Base-by-base conservation (phyloP, 163 green algal species). In the Chloroidium sp. region DNA sequence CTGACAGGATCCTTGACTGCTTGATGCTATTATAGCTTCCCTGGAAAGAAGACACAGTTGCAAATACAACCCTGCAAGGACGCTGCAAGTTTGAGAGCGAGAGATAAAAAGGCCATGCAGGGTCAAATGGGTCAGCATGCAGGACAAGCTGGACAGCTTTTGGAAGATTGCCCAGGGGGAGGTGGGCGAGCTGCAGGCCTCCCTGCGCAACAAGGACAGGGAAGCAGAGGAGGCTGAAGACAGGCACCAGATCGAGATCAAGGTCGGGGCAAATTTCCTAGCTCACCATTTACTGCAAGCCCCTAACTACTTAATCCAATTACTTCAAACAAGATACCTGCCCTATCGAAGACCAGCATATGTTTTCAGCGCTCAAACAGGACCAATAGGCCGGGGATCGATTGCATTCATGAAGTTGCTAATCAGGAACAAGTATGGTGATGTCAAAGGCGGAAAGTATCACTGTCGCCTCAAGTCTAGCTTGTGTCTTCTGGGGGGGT, bases 131-230 rank as follows among this genome's bases (percentile, higher is more conserved):
- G 2, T 3, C 4, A 10, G 67, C 60, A 14, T 77, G 61, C 91
- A 96, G 91, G 94, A 98, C 87, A 97, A 97, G 83, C 95, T 98
- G 78, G 93, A 94, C 84, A 86, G 90, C 0, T 97, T 97, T 81
- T 97, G 93, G 93, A 91, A 96, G 79, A 97, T 97, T 75, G 94
- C 92, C 2, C 96, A 95, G 84, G 93, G 93, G 81, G 93, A 97
- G 2, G 85, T 97, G 78, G 92, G 95, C 62, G 91, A 96, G 77
- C 86, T 84, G 14, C 89, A 88, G 64, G 90, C 91, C 6, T 91
- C 96, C 85, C 86, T 97, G 84, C 89, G 92, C 6, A 95, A 95
- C 76, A 95, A 96, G 77, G 94, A 97, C 81, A 79, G 92, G 60
- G 91, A 97, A 67, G 93, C 95, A 84, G 94, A 97, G 82, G 93